phyloP scores from a whole-genome alignment of 2,329 filamentous ascomycete species.

The Escovopsis weberi region DNA sequence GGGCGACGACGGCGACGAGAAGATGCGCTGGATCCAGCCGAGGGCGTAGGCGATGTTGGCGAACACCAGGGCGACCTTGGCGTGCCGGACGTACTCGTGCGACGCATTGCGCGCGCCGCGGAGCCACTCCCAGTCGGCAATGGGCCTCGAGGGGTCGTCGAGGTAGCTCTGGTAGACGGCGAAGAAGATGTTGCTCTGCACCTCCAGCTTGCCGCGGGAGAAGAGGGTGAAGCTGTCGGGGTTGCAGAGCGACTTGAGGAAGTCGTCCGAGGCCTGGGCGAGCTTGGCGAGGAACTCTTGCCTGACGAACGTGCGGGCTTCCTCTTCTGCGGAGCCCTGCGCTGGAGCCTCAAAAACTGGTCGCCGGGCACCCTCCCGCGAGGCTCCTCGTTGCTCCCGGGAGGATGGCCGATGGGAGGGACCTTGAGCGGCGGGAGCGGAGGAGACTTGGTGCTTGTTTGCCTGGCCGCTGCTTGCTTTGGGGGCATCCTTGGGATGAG shows the following conservation, averaged over 20 bases:
- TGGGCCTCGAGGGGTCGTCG: slow-evolving; percentile 7
- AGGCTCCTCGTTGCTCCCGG: too few relatives aligned
- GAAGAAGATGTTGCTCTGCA: slow-evolving; percentile 15
- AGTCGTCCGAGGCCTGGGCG: slow-evolving; percentile 11
- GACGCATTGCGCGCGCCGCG: slow-evolving; percentile 1
- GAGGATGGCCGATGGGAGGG: too few relatives aligned
- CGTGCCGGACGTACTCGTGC: background rate
- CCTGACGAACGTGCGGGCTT: slow-evolving; percentile 4
- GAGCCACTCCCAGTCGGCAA: slow-evolving; percentile 16
- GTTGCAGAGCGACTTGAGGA: slow-evolving; percentile 14
- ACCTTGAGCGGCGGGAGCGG: too few relatives aligned
- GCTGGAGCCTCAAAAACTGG: slow-evolving; percentile 8
- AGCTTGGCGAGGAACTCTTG: slow-evolving; percentile 15
- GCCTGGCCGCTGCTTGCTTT: too few relatives aligned
- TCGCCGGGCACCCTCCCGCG: background rate
- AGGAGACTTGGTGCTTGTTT: too few relatives aligned
- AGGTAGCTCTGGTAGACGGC: slow-evolving; percentile 12
- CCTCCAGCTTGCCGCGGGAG: slow-evolving; percentile 10
- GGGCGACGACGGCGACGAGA: background rate
- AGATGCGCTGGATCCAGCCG: slow-evolving; percentile 12
- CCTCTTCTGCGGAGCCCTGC: slow-evolving; percentile 1
- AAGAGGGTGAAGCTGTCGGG: slow-evolving; percentile 9
- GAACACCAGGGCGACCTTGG: slow-evolving; percentile 11
- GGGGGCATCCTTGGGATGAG: too few relatives aligned
- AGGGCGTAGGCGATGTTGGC: slow-evolving; percentile 23